Evolutionary conservation across 78 protist genomes (phyloP).

Genomic region (Dictyostelium brefeldianum): DNA sequence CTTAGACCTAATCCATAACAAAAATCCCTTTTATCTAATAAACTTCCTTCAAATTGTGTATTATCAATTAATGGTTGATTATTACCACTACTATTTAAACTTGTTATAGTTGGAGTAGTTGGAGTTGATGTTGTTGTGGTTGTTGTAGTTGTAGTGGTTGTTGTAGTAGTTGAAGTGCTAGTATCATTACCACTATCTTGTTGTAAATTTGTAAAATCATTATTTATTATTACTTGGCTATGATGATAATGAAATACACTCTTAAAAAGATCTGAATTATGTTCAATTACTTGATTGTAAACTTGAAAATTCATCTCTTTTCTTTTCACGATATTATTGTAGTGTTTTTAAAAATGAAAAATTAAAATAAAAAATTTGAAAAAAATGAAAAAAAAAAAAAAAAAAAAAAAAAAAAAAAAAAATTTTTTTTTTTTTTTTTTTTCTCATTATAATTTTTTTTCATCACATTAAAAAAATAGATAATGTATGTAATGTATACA

Average conservation of each 20-base stretch:
- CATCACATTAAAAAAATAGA: too few species aligned
- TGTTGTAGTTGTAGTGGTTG: not conserved
- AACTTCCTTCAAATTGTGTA: not conserved
- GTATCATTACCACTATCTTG: not conserved
- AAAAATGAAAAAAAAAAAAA: too few species aligned
- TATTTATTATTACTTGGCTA: not conserved
- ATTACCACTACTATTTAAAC: too few species aligned
- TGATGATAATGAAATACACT: slow-evolving; percentile 9
- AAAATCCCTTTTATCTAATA: slow-evolving; percentile 35
- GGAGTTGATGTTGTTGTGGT: not conserved
- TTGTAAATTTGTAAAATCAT: not conserved
- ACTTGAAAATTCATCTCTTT: slow-evolving; percentile 6
- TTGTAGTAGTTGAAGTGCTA: not conserved
- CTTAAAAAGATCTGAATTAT: slow-evolving; percentile 1
- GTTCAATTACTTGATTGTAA: slow-evolving; percentile 1
- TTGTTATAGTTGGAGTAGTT: not conserved
- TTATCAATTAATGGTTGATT: not conserved
- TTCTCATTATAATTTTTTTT: too few species aligned
- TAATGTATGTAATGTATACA: too few species aligned
- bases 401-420: too few species aligned
- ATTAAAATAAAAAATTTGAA: too few species aligned
- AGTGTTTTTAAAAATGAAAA: too few species aligned
- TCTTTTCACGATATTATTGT: too few species aligned
- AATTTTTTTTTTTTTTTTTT: too few species aligned
- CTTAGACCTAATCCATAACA: slow-evolving; percentile 71